Evolutionary conservation across 306 rosid species (phyloP).

Genomic region (Rosa multiflora): DNA sequence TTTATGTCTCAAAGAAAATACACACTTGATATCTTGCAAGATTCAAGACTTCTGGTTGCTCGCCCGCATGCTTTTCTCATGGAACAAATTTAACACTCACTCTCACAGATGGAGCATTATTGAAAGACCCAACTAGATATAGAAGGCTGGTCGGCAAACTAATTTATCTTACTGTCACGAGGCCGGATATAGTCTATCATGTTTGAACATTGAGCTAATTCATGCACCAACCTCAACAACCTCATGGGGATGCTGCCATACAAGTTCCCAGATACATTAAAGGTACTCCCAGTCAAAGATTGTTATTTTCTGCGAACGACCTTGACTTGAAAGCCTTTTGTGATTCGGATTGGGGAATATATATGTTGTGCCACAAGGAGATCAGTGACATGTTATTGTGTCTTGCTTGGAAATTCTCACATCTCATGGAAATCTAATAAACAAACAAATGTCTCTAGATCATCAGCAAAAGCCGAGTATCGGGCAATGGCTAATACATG

Average conservation of each 20-base stretch:
- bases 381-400: not conserved
- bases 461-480: constrained; percentile 8
- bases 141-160: not conserved
- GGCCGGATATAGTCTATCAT: not conserved
- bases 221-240: constrained; percentile 8
- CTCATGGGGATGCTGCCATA: constrained; percentile 9
- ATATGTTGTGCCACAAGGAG: constrained; percentile 3
- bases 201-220: not conserved
- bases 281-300: not conserved
- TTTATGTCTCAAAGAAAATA: constrained; percentile 10
- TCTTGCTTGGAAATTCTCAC: constrained; percentile 4
- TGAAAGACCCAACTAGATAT: constrained; percentile 8
- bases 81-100: constrained; percentile 12
- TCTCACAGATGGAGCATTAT: constrained; percentile 6
- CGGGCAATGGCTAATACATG: constrained; percentile 5
- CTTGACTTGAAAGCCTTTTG: not conserved
- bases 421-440: constrained; percentile 10
- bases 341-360: constrained; percentile 12
- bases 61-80: not conserved
- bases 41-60: not conserved
- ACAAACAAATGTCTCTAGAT: constrained; percentile 17
- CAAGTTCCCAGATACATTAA: not conserved
- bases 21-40: not conserved
- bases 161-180: constrained; percentile 7
- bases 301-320: not conserved